Base-by-base conservation (phyloP, 257 asterid genomes). In the Nicotiana tabacum region DNA sequence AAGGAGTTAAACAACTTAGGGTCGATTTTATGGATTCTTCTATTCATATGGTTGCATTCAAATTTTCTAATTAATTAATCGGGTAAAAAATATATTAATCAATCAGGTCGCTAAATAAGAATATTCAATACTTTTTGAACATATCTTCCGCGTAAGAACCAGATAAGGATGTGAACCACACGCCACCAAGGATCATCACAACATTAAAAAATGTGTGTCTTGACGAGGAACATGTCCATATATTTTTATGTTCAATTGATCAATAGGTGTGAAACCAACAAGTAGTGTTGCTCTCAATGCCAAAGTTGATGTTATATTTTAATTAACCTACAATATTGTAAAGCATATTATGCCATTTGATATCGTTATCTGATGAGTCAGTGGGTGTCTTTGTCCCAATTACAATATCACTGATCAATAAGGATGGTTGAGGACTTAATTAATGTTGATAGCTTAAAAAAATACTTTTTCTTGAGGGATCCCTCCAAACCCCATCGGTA, bases 291-390 rank as follows among this genome's bases (percentile, higher is more conserved):
- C 39, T 72, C 5, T 13, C 35, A 48, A 48, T 74, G n/a, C 2
- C 24, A 74, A 74, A 24, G 6, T 43, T 46, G 35, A 72, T 12
- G n/a, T 13, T 46, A 46, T 46, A 12, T 48, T 46, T 6, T 72
- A 11, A 46, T 12, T 72, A 46, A 72, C 12, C 39, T 24, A 24
- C 39, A 4, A 46, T 24, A 72, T 32, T 32, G 13, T 39, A 55
- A 21, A 10, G 33, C 16, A 62, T 24, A 24, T 24, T 27, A 72
- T 72, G 39, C 13, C 61, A 12, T 24, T 72, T 72, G 13, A 27
- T 72, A 72, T 48, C 61, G 11, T 72, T 46, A 72, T 72, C 79
- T 24, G 79, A 72, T 48, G 79, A 46, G 79, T 72, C 79, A 72
- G 21, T 24, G 39, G 13, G 12, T 48, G 61, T 29, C 61, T 21